Evolutionary conservation across 108 stramenopile genomes (phyloP), one percentile per base, ranked within the genome.

Genomic region (Nannochloropsis gaditana): DNA sequence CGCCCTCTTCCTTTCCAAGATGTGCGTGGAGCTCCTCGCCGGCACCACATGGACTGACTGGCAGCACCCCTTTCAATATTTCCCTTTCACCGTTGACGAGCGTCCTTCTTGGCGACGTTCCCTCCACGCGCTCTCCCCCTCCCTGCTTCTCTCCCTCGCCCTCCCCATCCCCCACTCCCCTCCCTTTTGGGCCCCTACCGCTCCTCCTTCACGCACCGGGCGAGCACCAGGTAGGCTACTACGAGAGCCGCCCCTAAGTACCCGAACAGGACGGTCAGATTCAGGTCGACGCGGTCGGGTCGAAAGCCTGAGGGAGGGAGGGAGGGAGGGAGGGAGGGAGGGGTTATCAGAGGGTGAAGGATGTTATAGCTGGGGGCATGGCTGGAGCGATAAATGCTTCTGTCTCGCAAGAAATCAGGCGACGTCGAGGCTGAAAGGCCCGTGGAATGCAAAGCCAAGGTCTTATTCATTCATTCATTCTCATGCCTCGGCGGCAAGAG

Each of bases 291-390:
- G 19, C 59, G 59, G 3, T 73, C 59, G 3, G 59, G 59, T 4
- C 59, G 59, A 73, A 73, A 73, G 59, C 59, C 59, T n/a, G 59
- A 73, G 59, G 59, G 59, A 73, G 47, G 47, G 47, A 50, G 47
- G 47, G 11, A 50, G 47, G 47, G 47, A 50, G 47, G 47, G 47
- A 50, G 59, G 6, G 59, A 73, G 6, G 59, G 59, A 73, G 59
- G 59, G 59, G n/a, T 15, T 31, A 1, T 15, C 19, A 73, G 6
- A n/a, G 59, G 8, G 2, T 4, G 59, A 6, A 73, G 59, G 59
- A 2, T 0, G 59, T 73, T 15, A 73, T 31, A 31, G 31, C 31
- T 31, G 31, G 31, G 31, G 31, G 31, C 31, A 31, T 31, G 31
- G 31, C 31, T 31, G 31, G 31, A 31, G 31, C 31, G 31, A 31